These are phyloP conservation scores for Entomophthora muscae DNA, from an alignment of 371 early-diverging fungal genomes.

Conservation along the genomic window DNA sequence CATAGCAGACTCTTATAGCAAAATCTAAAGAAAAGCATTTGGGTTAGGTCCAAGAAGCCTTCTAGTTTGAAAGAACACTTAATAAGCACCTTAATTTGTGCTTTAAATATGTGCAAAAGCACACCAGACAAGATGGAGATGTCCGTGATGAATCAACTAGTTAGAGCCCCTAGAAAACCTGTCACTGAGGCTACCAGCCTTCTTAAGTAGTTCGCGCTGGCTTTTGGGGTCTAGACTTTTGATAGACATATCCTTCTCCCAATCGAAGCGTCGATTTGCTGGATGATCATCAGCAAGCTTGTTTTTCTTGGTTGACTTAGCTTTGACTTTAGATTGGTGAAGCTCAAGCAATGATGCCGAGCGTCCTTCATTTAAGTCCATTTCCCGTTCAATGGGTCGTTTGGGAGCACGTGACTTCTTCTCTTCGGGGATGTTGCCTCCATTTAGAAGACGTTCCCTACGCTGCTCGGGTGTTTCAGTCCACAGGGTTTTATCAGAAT, in stretches of 20 bases:
- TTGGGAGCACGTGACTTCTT: slow-evolving; percentile 11
- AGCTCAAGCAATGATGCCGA: slow-evolving; percentile 27
- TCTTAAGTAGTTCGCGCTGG: slow-evolving; percentile 25
- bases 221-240: slow-evolving; percentile 22
- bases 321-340: slow-evolving; percentile 20
- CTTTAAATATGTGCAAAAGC: no score
- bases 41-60: no score
- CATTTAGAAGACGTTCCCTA: slow-evolving; percentile 15
- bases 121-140: no score
- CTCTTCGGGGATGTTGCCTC: not conserved
- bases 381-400: slow-evolving; percentile 11
- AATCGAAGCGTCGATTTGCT: slow-evolving; percentile 17
- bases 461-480: slow-evolving; percentile 41
- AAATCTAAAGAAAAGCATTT: no score
- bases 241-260: slow-evolving; percentile 18
- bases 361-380: slow-evolving; percentile 18
- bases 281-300: slow-evolving; percentile 16
- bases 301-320: slow-evolving; percentile 14
- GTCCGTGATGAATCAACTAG: no score
- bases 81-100: no score
- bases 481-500: slow-evolving; percentile 28
- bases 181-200: slow-evolving; percentile 20
- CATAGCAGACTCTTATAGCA: no score
- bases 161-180: slow-evolving; percentile 24
- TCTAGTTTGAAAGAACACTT: no score